A percentile compares a stretch with the other conserved stretches of the same genome.
phyloP scores from a whole-genome alignment of 192 early-diverging fungal genomes.

The Backusella tuberculispora region DNA sequence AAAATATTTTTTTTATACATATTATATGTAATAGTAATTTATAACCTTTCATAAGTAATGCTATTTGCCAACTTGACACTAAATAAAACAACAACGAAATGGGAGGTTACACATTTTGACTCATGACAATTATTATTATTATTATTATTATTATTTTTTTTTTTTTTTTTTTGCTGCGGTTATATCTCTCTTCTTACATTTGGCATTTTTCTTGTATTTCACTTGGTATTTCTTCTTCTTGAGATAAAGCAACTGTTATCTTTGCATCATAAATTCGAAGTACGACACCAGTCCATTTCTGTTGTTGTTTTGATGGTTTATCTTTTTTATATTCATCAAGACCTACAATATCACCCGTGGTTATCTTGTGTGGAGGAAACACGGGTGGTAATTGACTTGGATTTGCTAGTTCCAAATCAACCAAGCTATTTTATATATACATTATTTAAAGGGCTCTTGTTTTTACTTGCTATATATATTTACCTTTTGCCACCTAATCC shows the following conservation, averaged over 20 bases:
- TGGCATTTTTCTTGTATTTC: constrained; percentile 66
- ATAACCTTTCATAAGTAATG: constrained; percentile 52
- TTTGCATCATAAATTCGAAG: constrained; percentile 57
- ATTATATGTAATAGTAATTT: constrained; percentile 3
- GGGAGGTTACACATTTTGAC: background rate
- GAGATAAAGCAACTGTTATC: constrained; percentile 63
- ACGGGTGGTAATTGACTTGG: constrained; percentile 48
- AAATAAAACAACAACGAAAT: background rate
- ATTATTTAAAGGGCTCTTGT: background rate
- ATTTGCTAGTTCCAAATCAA: constrained; percentile 67
- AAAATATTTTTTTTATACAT: background rate
- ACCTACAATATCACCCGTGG: constrained; percentile 75
- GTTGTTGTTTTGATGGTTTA: constrained; percentile 39
- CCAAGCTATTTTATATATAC: constrained; percentile 40
- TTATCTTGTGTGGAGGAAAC: constrained; percentile 62
- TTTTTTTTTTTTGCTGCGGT: background rate
- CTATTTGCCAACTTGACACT: constrained; percentile 52
- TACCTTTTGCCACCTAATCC: constrained; percentile 73
- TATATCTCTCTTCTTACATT: constrained; percentile 53
- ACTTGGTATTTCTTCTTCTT: constrained; percentile 51
- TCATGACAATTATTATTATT: background rate
- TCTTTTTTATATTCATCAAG: constrained; percentile 59
- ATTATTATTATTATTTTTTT: no score
- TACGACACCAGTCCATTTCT: constrained; percentile 57
- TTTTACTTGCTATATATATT: background rate